These are phyloP conservation scores for Cordyceps javanica DNA, from an alignment of 2,329 filamentous ascomycete genomes.

Conservation along the genomic window DNA sequence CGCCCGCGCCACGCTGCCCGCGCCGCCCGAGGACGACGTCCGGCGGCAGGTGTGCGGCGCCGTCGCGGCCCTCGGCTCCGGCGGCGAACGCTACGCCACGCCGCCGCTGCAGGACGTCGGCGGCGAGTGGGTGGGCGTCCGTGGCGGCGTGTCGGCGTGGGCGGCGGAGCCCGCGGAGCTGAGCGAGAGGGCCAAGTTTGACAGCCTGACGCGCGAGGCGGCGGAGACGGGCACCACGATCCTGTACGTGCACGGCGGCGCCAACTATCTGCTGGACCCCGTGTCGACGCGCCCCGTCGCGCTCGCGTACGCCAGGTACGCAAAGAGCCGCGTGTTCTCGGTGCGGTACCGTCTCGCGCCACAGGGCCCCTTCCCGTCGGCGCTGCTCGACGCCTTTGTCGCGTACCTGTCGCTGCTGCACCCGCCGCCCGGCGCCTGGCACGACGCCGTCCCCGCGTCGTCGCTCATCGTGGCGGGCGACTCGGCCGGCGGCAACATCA, in stretches of 20 bases:
- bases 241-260: constrained; percentile 11
- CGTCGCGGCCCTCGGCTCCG: neutral
- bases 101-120: neutral
- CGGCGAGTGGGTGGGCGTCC: constrained; percentile 11
- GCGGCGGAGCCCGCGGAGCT: neutral
- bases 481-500: constrained; percentile 58
- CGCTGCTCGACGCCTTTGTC: constrained; percentile 59
- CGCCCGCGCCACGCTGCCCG: constrained; percentile 49
- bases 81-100: neutral
- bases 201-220: neutral
- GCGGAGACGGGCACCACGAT: neutral
- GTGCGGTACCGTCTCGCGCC: constrained; percentile 49
- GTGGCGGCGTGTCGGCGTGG: neutral
- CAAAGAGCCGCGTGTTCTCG: constrained; percentile 3
- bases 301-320: neutral
- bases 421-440: constrained; percentile 55
- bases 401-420: constrained; percentile 62
- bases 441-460: constrained; percentile 50
- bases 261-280: constrained; percentile 10
- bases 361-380: constrained; percentile 61
- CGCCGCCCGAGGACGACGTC: constrained; percentile 35
- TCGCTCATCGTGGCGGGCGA: constrained; percentile 64
- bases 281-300: constrained; percentile 2
- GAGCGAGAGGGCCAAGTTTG: constrained; percentile 3
- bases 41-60: neutral